Conservation (phyloP, 1,284 basidiomycete species). For the Ganoderma meredithae region DNA sequence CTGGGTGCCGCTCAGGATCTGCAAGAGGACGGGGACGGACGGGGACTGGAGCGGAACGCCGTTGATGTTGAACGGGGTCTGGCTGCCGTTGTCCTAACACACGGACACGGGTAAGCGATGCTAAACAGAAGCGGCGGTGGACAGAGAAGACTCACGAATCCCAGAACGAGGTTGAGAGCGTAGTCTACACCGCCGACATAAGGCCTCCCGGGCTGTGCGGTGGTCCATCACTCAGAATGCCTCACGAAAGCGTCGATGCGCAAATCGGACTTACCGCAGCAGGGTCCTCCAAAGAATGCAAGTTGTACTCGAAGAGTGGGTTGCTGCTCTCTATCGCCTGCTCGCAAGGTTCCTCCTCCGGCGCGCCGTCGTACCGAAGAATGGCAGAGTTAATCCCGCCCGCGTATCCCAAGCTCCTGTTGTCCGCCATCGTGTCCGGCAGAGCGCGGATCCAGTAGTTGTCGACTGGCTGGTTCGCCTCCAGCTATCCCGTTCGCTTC, state of each 20-base stretch:
- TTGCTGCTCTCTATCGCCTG: slow-evolving; percentile 43
- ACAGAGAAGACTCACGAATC: slow-evolving; percentile 36
- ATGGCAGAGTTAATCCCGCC: slow-evolving; percentile 59
- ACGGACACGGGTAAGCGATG: background rate
- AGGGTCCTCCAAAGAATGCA: slow-evolving; percentile 29
- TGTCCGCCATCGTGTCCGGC: slow-evolving; percentile 40
- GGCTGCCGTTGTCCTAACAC: no score
- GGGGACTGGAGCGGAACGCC: slow-evolving; percentile 37
- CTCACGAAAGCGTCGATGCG: background rate
- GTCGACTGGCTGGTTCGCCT: slow-evolving; percentile 44
- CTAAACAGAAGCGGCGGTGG: no score
- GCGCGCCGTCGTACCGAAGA: slow-evolving; percentile 58
- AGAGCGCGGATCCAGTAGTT: slow-evolving; percentile 55
- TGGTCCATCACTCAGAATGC: background rate
- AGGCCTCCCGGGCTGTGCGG: slow-evolving; percentile 38
- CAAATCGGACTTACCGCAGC: slow-evolving; percentile 21
- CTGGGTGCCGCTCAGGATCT: slow-evolving; percentile 45
- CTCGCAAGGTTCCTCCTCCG: slow-evolving; percentile 39
- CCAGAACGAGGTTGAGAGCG: background rate
- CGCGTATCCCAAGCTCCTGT: slow-evolving; percentile 34
- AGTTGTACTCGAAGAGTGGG: slow-evolving; percentile 40
- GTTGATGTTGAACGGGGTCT: slow-evolving; percentile 32
- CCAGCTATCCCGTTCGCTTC: slow-evolving; percentile 28
- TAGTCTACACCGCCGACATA: background rate
- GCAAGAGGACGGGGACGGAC: slow-evolving; percentile 46